Conservation (phyloP, 495 filamentous ascomycete genomes). For the Endocarpon pusillum region DNA sequence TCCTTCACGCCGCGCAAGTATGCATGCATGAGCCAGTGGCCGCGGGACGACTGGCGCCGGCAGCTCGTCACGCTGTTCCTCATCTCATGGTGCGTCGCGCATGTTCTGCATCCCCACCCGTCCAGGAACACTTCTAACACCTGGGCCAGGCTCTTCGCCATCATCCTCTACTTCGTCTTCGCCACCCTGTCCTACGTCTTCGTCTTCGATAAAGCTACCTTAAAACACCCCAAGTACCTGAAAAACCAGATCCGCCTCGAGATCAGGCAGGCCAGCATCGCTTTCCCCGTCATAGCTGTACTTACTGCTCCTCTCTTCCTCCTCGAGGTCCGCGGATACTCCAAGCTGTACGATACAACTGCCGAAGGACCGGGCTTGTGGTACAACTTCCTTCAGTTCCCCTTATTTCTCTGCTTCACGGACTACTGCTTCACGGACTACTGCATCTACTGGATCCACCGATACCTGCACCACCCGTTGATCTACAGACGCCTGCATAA, state of each 20-base stretch:
- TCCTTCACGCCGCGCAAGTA: conserved; percentile 35
- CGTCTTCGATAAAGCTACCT: conserved; percentile 57
- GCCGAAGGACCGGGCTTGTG: conserved; percentile 34
- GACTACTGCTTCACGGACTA: conserved; percentile 61
- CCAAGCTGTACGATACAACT: conserved; percentile 46
- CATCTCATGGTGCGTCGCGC: conserved; percentile 40
- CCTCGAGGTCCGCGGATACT: conserved; percentile 48
- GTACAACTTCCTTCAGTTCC: conserved; percentile 55
- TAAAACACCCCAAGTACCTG: conserved; percentile 60
- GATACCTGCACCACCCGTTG: conserved; percentile 45
- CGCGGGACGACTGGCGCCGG: conserved; percentile 44
- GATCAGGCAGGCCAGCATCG: conserved; percentile 39
- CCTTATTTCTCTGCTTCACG: conserved; percentile 58
- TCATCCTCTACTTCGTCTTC: conserved; percentile 48
- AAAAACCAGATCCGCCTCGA: conserved; percentile 60
- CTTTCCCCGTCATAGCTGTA: conserved; percentile 51
- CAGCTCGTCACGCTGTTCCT: conserved; percentile 42
- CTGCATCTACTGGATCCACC: conserved; percentile 63
- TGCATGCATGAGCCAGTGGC: conserved; percentile 45
- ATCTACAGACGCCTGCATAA: conserved; percentile 63
- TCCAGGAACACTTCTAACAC: conserved; percentile 8
- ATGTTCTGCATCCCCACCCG: not conserved
- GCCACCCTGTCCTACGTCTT: conserved; percentile 53
- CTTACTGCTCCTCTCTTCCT: conserved; percentile 49
- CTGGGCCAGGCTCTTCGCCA: conserved; percentile 54